Evolutionary conservation across 2,329 filamentous ascomycete genomes (phyloP), one percentile per base, ranked within the genome.

Genomic region (Epicoccum nigrum): DNA sequence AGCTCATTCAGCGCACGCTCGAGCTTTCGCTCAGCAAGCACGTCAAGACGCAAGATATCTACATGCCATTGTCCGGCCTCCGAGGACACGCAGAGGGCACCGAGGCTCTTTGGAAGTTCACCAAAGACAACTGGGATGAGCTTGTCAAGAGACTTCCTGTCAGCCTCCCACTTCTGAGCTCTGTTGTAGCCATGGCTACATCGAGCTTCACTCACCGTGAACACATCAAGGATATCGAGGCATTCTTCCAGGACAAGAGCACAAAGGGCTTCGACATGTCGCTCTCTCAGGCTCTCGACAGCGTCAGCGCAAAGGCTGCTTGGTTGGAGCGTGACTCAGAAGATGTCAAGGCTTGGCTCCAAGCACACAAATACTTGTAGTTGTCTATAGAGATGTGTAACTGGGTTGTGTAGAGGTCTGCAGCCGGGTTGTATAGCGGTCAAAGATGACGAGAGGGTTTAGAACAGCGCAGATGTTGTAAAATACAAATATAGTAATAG

Each of bases 31-130:
- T 92, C 50, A 85, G 86, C 71, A 85, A 87, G 55, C 88, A 96
- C 61, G 88, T 97, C 75, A 96, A 95, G 80, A 91, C 89, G 59
- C 93, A 97, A 74, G 93, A 97, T 73, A 86, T 97, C 59, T 97
- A 96, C 77, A 86, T 96, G 70, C 92, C 93, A 1, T 83, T 94
- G 31, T 84, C 85, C 27, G 89, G 89, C 7, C 83, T 97, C 21
- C 85, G 92, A 51, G 84, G 83, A 45, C 90, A 95, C 69, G 78
- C 85, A 7, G 85, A 86, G 34, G 93, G 93, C 61, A 88, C 96
- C 48, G 79, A 89, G 50, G 89, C 89, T 7, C 82, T 96, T 50
- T 97, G 89, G 82, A 75, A 73, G 15, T 97, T 90, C 89, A 81
- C 96, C 79, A 89, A 86, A 70, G 81, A 86, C 60, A 94, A 96